Evolutionary conservation across 2,329 filamentous ascomycete genomes (phyloP).

Genomic region (Nemania sp.): DNA sequence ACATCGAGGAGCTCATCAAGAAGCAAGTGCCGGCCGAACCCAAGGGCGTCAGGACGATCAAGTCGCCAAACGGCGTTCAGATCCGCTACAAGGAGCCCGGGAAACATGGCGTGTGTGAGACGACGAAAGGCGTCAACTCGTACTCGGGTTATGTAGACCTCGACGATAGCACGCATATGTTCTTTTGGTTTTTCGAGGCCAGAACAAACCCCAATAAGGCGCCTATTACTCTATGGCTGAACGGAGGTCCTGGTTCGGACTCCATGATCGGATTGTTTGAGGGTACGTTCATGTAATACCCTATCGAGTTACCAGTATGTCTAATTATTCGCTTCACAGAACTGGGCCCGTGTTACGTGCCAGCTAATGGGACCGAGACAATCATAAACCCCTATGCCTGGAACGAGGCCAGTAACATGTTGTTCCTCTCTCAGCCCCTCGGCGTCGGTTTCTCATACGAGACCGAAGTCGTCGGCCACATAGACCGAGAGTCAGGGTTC

Average conservation of each 20-base stretch:
- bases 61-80: slow-evolving; percentile 47
- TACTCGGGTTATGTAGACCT: slow-evolving; percentile 45
- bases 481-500: slow-evolving; percentile 33
- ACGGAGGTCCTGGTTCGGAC: slow-evolving; percentile 59
- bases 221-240: slow-evolving; percentile 46
- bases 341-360: slow-evolving; percentile 37
- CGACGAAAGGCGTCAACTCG: slow-evolving; percentile 53
- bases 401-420: slow-evolving; percentile 35
- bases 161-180: slow-evolving; percentile 41
- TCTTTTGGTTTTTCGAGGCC: slow-evolving; percentile 53
- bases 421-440: slow-evolving; percentile 38
- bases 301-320: not conserved
- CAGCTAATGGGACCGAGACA: slow-evolving; percentile 31
- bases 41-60: slow-evolving; percentile 48
- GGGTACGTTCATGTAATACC: slow-evolving; percentile 22
- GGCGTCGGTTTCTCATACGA: slow-evolving; percentile 39
- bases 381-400: slow-evolving; percentile 29
- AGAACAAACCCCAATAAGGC: slow-evolving; percentile 49
- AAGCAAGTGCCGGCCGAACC: slow-evolving; percentile 45
- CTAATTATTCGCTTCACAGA: slow-evolving; percentile 24
- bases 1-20: slow-evolving; percentile 33
- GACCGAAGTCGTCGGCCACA: slow-evolving; percentile 32
- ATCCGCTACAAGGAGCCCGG: slow-evolving; percentile 57
- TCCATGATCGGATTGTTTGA: slow-evolving; percentile 58
- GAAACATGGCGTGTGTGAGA: slow-evolving; percentile 51